Evolutionary conservation across 2,329 filamentous ascomycete genomes (phyloP).

Genomic region (Phyllosticta citrichinensis): DNA sequence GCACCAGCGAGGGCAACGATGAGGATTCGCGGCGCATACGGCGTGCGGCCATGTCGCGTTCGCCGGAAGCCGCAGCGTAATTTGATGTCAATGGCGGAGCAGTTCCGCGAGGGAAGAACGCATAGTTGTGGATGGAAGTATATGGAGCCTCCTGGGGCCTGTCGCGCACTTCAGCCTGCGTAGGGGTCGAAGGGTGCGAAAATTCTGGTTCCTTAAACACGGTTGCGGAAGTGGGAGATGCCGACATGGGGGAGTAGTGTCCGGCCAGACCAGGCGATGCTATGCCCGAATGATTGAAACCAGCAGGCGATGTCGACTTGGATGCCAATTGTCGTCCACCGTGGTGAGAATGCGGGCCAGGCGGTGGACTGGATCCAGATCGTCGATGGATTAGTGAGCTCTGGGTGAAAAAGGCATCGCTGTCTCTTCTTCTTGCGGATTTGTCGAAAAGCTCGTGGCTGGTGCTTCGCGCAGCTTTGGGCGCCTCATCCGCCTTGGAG

Average conservation of each 20-base stretch:
- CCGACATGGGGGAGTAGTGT: constrained; percentile 25
- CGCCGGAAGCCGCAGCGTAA: not conserved
- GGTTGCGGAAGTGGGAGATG: constrained; percentile 23
- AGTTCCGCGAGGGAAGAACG: not conserved
- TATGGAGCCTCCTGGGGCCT: not conserved
- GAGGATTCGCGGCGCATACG: constrained; percentile 21
- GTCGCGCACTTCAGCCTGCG: constrained; percentile 2
- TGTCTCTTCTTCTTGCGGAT: constrained; percentile 18
- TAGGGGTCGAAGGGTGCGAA: constrained; percentile 16
- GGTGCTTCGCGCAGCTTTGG: constrained; percentile 20
- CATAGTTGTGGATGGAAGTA: not conserved
- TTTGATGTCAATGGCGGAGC: not conserved
- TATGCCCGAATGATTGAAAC: constrained; percentile 20
- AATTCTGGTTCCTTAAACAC: constrained; percentile 18
- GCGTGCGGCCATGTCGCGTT: constrained; percentile 21
- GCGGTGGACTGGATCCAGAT: constrained; percentile 21
- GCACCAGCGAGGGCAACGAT: constrained; percentile 25
- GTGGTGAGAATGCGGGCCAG: constrained; percentile 18
- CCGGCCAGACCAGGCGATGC: constrained; percentile 25
- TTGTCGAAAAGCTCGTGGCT: constrained; percentile 23
- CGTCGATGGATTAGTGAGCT: constrained; percentile 14
- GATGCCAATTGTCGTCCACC: constrained; percentile 19
- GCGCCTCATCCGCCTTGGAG: constrained; percentile 31
- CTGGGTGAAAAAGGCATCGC: constrained; percentile 18
- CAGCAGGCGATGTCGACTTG: constrained; percentile 25